A percentile compares a stretch with the other conserved stretches of the same genome.
Conservation (phyloP, 768 basidiomycete species). For the Boletellus emodensis region DNA sequence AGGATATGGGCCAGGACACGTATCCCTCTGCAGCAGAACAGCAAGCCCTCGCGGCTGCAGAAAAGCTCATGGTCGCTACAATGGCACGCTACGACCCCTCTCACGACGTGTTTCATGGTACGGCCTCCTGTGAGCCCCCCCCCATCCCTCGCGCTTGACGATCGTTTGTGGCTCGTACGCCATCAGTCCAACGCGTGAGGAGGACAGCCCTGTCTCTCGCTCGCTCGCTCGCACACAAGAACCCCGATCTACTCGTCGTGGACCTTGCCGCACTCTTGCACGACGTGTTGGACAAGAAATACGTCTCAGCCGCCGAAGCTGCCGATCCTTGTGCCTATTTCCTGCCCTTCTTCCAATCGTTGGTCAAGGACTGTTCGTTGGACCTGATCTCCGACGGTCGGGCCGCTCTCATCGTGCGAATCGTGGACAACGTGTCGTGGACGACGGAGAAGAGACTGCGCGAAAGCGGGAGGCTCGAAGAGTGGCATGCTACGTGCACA, state of each 20-base stretch:
- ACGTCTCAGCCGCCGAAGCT: constrained; percentile 54
- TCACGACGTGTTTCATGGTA: constrained; percentile 77
- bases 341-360: constrained; percentile 55
- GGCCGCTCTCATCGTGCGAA: constrained; percentile 49
- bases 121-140: constrained; percentile 17
- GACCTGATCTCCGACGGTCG: constrained; percentile 61
- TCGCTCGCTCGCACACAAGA: constrained; percentile 35
- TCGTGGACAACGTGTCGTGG: constrained; percentile 84
- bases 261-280: constrained; percentile 88
- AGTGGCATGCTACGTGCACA: constrained; percentile 66
- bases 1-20: not conserved
- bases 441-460: constrained; percentile 72
- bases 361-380: constrained; percentile 40
- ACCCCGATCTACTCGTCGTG: constrained; percentile 69
- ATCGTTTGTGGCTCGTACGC: not conserved
- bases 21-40: constrained; percentile 56
- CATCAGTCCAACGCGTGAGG: constrained; percentile 74
- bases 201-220: constrained; percentile 73
- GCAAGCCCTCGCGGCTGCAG: constrained; percentile 51
- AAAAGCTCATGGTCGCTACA: constrained; percentile 64
- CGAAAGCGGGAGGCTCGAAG: constrained; percentile 48
- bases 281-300: constrained; percentile 85
- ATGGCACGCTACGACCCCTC: constrained; percentile 81
- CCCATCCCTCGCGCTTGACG: not conserved
- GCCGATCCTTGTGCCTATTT: constrained; percentile 65